Evolutionary conservation across 306 rosid species (phyloP).

Genomic region (Cicer yamashitae): DNA sequence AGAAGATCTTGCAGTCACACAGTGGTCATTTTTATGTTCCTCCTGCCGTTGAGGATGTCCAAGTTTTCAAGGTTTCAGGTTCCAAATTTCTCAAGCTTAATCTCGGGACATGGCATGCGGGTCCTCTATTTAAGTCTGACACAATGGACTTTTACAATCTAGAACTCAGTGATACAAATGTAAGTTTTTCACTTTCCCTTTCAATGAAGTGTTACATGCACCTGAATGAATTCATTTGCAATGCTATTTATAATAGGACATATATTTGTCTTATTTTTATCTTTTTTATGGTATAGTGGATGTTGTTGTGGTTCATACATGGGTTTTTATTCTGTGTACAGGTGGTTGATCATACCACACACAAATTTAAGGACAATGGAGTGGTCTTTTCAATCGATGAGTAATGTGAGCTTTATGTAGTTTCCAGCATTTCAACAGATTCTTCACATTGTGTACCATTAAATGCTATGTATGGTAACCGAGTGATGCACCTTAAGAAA

Average conservation of each 20-base stretch:
- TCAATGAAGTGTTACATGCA: background rate
- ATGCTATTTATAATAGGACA: background rate
- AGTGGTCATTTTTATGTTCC: slow-evolving; percentile 70
- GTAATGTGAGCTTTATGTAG: slow-evolving; percentile 31
- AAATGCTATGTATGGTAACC: background rate
- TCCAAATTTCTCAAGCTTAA: slow-evolving; percentile 80
- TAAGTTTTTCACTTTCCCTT: slow-evolving; percentile 43
- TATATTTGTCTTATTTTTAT: background rate
- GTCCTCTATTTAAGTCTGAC: slow-evolving; percentile 71
- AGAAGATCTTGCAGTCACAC: slow-evolving; percentile 50
- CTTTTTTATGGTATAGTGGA: slow-evolving; percentile 13
- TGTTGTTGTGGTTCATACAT: slow-evolving; percentile 12
- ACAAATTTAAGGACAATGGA: slow-evolving; percentile 57
- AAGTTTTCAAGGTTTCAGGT: slow-evolving; percentile 72
- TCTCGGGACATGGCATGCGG: slow-evolving; percentile 94
- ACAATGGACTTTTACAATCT: slow-evolving; percentile 76
- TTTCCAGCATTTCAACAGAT: slow-evolving; percentile 31
- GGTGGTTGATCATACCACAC: slow-evolving; percentile 76
- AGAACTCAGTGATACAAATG: slow-evolving; percentile 74
- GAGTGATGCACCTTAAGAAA: too few relatives aligned
- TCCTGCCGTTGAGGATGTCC: slow-evolving; percentile 65
- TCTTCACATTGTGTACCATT: background rate
- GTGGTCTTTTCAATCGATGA: slow-evolving; percentile 64
- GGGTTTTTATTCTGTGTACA: slow-evolving; percentile 35
- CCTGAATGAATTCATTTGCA: slow-evolving; percentile 33